Conservation (phyloP, 2,329 filamentous ascomycete genomes). For the Diaporthe sp. region DNA sequence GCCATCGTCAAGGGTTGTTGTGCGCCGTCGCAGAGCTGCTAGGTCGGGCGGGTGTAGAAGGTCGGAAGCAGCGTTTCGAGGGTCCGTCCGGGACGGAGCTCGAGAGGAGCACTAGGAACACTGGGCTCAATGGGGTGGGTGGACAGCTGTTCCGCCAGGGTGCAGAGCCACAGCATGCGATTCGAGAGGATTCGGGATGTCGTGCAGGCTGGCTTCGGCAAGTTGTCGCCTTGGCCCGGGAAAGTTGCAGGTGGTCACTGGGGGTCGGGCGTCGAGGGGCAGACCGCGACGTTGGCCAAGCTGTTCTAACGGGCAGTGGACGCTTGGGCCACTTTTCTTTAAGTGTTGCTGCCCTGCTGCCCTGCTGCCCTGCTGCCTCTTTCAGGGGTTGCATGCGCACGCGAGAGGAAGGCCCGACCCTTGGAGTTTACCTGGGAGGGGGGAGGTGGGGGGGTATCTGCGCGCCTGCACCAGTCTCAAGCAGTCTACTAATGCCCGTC, state of each 20-base stretch:
- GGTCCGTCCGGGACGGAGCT: neutral
- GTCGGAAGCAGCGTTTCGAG: constrained; percentile 11
- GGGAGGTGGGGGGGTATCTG: neutral
- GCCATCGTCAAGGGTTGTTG: constrained; percentile 71
- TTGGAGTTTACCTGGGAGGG: constrained; percentile 16
- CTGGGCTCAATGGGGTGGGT: neutral
- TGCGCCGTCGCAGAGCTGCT: constrained; percentile 13
- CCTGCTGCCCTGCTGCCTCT: constrained; percentile 20
- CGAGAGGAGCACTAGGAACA: no score
- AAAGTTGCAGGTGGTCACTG: constrained; percentile 7
- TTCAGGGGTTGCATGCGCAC: constrained; percentile 14
- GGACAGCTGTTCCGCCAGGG: neutral
- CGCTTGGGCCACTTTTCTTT: constrained; percentile 27
- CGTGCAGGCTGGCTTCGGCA: constrained; percentile 28
- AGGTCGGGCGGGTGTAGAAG: neutral
- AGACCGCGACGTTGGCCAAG: constrained; percentile 32
- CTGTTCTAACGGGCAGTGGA: constrained; percentile 30
- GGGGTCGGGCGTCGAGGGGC: constrained; percentile 32
- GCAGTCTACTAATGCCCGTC: neutral
- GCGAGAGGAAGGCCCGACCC: constrained; percentile 32
- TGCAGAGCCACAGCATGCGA: constrained; percentile 25
- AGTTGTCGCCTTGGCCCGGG: constrained; percentile 21
- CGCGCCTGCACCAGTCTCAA: no score
- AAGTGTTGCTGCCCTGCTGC: constrained; percentile 18
- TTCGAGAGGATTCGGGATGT: neutral